Evolutionary conservation across 163 green algal genomes (phyloP).

Genomic region (Scenedesmus sp.): DNA sequence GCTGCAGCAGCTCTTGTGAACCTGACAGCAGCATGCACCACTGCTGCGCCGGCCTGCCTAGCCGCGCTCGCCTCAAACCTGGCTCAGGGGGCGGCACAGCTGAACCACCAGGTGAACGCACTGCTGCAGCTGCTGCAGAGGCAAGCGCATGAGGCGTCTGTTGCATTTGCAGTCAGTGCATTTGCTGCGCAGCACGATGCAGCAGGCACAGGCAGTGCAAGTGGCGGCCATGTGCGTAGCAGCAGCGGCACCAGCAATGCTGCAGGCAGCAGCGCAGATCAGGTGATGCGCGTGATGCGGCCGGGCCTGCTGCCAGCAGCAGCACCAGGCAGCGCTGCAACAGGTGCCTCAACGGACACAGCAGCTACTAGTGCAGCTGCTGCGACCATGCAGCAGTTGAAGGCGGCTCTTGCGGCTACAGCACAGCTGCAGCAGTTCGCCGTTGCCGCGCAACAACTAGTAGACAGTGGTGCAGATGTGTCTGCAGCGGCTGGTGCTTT

Average conservation of each 20-base stretch:
- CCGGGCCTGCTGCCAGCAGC: neutral
- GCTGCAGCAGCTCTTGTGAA: slow-evolving; percentile 30
- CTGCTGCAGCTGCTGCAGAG: slow-evolving; percentile 18
- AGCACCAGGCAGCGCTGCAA: neutral
- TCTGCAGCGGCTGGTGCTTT: neutral
- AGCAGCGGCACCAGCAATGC: neutral
- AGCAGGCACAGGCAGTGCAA: neutral
- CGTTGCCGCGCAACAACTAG: neutral
- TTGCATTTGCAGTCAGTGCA: no score
- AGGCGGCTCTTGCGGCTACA: neutral
- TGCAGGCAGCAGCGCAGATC: neutral
- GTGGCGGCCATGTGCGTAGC: neutral
- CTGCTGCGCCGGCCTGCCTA: slow-evolving; percentile 1
- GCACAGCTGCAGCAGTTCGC: slow-evolving; percentile 15
- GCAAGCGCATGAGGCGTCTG: neutral
- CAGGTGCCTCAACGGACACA: neutral
- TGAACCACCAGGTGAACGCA: neutral
- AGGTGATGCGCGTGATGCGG: neutral
- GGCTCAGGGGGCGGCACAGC: neutral
- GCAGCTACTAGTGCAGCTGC: neutral
- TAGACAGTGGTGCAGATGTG: neutral
- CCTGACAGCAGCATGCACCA: neutral
- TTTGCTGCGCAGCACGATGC: neutral
- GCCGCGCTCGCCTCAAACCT: slow-evolving; percentile 15
- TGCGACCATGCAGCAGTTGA: neutral